Evolutionary conservation across 768 basidiomycete genomes (phyloP).

Genomic region (Hortiboletus flavorubellus): DNA sequence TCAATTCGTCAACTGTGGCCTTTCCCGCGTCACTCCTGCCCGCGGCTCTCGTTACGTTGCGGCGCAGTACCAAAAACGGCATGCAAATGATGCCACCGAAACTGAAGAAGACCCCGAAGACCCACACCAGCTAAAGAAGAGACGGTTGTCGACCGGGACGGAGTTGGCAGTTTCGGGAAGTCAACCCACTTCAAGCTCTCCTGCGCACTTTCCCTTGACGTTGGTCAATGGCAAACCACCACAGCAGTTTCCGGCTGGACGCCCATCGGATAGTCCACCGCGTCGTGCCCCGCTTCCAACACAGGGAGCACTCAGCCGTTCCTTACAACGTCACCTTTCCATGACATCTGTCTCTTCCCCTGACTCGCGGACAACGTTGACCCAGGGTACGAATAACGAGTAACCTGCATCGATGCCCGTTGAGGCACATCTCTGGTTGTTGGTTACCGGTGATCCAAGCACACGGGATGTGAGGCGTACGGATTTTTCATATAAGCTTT

Average conservation of each 20-base stretch:
- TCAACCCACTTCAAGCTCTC: constrained; percentile 1
- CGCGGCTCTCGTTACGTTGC: constrained; percentile 5
- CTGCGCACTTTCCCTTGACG: constrained; percentile 13
- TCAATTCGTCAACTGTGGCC: constrained; percentile 22
- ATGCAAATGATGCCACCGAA: constrained; percentile 9
- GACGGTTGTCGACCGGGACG: constrained; percentile 15
- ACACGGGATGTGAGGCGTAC: constrained; percentile 2
- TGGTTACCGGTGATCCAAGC: neutral
- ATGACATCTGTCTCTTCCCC: constrained; percentile 22
- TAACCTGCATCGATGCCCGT: neutral
- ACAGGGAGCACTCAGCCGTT: constrained; percentile 16
- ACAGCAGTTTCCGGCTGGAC: constrained; percentile 30
- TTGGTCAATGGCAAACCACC: constrained; percentile 31
- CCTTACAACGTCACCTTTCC: constrained; percentile 27
- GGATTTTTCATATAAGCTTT: constrained; percentile 7
- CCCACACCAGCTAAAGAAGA: constrained; percentile 28
- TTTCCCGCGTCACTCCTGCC: constrained; percentile 15
- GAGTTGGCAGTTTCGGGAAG: constrained; percentile 1
- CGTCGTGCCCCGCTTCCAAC: constrained; percentile 1
- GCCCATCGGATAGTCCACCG: constrained; percentile 3
- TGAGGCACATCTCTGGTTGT: neutral
- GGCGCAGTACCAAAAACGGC: constrained; percentile 24
- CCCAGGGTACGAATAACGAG: constrained; percentile 16
- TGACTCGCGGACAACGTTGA: constrained; percentile 24
- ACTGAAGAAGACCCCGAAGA: constrained; percentile 2